These are phyloP conservation scores for Parmelia sp. DNA, from an alignment of 495 filamentous ascomycete genomes.

Conservation along the genomic window DNA sequence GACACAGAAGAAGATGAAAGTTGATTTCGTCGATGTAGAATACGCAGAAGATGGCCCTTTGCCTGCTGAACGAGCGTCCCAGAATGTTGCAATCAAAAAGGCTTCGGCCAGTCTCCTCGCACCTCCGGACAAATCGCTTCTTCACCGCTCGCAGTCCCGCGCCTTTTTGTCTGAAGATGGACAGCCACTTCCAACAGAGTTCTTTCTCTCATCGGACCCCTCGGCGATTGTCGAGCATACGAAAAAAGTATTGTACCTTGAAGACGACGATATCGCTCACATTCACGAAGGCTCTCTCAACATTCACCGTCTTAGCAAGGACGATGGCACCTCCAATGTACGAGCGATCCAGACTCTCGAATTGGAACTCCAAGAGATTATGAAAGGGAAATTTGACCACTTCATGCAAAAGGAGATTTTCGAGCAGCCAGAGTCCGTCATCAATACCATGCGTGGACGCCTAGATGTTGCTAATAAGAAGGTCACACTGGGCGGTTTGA, in stretches of 20 bases:
- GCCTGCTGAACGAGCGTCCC: constrained; percentile 88
- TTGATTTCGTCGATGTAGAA: constrained; percentile 98
- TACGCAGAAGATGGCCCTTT: constrained; percentile 82
- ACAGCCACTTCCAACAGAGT: constrained; percentile 94
- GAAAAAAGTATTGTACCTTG: constrained; percentile 98
- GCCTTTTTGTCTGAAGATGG: constrained; percentile 98
- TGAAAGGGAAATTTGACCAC: constrained; percentile 99
- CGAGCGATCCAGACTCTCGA: constrained; percentile 97
- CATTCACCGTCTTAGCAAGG: constrained; percentile 95
- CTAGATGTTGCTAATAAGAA: constrained; percentile 86
- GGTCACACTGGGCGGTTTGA: constrained; percentile 89
- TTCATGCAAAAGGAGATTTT: constrained; percentile 99
- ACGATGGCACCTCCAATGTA: constrained; percentile 92
- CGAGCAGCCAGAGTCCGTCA: constrained; percentile 96
- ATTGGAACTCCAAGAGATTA: constrained; percentile 98
- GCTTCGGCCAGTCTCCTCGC: constrained; percentile 74
- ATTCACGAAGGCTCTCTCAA: constrained; percentile 98
- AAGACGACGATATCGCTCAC: constrained; percentile 98
- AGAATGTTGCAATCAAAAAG: constrained; percentile 95
- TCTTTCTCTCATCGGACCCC: constrained; percentile 96
- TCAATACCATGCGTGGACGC: constrained; percentile 99
- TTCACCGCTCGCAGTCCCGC: constrained; percentile 95
- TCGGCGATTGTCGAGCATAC: constrained; percentile 99
- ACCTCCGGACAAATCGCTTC: constrained; percentile 88
- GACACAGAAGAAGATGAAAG: constrained; percentile 98